Conservation (phyloP, 495 filamentous ascomycete species). For the Hypoxylon subgilvum region DNA sequence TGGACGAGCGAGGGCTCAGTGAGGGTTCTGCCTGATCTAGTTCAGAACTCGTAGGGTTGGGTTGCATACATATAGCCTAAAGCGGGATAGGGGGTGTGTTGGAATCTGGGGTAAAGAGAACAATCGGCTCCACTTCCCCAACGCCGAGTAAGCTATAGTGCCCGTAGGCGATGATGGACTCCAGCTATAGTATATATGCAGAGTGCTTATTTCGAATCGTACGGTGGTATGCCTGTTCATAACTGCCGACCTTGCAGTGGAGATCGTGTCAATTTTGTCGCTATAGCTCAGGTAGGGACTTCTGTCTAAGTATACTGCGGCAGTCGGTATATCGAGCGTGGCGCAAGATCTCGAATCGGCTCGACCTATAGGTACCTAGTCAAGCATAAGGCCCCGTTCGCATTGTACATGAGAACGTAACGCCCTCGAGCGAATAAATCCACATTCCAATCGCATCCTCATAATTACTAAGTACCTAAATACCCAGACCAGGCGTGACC, state of each 20-base stretch:
- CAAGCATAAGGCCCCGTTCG: not conserved
- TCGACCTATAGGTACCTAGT: not conserved
- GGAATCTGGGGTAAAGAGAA: slow-evolving; percentile 36
- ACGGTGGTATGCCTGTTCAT: slow-evolving; percentile 11
- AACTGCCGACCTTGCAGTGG: slow-evolving; percentile 28
- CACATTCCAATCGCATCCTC: slow-evolving; percentile 17
- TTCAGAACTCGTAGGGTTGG: slow-evolving; percentile 42
- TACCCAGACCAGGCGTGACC: too few relatives aligned
- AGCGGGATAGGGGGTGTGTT: slow-evolving; percentile 25
- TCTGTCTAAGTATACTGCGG: slow-evolving; percentile 12
- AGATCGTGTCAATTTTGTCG: slow-evolving; percentile 13
- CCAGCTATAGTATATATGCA: slow-evolving; percentile 13
- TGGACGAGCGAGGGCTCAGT: slow-evolving; percentile 42
- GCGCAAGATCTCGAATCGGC: slow-evolving; percentile 15
- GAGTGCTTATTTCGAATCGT: slow-evolving; percentile 1
- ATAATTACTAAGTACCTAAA: slow-evolving; percentile 6
- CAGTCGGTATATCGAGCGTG: slow-evolving; percentile 9
- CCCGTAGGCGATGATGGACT: slow-evolving; percentile 7
- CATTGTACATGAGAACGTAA: slow-evolving; percentile 22
- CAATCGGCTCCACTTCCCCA: slow-evolving; percentile 35
- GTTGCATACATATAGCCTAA: slow-evolving; percentile 40
- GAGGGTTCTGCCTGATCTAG: slow-evolving; percentile 49
- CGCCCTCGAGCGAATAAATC: not conserved
- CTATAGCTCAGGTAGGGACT: slow-evolving; percentile 12
- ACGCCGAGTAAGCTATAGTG: slow-evolving; percentile 14